Evolutionary conservation across 495 filamentous ascomycete species (phyloP).

Genomic region (Letharia lupina): DNA sequence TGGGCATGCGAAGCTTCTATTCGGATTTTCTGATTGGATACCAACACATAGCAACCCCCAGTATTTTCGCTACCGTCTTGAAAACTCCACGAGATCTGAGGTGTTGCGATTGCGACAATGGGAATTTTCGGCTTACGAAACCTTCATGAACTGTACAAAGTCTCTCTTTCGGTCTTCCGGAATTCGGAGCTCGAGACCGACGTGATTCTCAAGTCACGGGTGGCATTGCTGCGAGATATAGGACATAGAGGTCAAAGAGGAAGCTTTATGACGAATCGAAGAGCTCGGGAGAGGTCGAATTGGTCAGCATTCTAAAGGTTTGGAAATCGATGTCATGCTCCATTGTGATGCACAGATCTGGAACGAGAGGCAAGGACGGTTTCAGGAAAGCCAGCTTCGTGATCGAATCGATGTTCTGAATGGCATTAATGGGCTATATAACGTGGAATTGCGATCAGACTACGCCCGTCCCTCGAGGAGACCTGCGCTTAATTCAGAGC

Average conservation of each 20-base stretch:
- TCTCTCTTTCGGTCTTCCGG: background rate
- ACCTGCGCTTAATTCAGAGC: constrained; percentile 12
- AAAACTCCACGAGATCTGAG: background rate
- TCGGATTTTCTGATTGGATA: background rate
- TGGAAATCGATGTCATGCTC: background rate
- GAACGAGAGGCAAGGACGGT: background rate
- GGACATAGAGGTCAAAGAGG: background rate
- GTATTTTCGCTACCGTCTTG: background rate
- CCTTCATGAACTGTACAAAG: background rate
- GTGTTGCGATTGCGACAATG: background rate
- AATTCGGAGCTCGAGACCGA: background rate
- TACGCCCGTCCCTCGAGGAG: background rate
- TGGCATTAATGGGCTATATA: background rate
- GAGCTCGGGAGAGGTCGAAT: background rate
- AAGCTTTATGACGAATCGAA: background rate
- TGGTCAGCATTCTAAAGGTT: background rate
- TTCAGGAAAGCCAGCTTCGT: background rate
- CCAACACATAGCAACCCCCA: background rate
- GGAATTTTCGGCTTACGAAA: background rate
- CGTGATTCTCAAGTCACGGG: background rate
- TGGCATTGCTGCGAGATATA: background rate
- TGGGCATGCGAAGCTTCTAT: background rate
- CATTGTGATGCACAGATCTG: background rate
- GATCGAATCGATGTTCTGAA: background rate
- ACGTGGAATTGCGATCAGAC: background rate